Conservation (phyloP, 164 flowering plant genomes). For the Cinnamomum micranthum region DNA sequence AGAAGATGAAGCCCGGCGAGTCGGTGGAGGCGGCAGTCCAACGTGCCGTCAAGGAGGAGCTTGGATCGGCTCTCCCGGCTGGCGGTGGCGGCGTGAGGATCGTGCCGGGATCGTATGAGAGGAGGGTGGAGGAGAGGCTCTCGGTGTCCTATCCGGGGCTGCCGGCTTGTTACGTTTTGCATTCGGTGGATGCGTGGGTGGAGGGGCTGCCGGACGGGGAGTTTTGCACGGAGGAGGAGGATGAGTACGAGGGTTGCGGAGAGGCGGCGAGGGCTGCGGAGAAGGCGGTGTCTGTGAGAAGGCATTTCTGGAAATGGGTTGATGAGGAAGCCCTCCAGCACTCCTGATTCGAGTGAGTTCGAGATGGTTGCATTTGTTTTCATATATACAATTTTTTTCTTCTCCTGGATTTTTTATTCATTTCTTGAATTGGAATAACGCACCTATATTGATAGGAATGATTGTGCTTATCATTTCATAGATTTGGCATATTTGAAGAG, state of each 20-base stretch:
- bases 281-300: conserved; percentile 62
- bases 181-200: conserved; percentile 68
- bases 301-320: conserved; percentile 94
- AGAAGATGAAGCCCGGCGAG: conserved; percentile 92
- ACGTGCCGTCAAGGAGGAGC: conserved; percentile 78
- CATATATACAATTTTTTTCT: neutral
- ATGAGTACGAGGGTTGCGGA: conserved; percentile 51
- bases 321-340: conserved; percentile 25
- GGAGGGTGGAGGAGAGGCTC: conserved; percentile 70
- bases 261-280: conserved; percentile 27
- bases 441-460: neutral
- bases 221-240: conserved; percentile 67
- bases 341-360: conserved; percentile 15
- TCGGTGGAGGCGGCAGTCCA: conserved; percentile 47
- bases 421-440: neutral
- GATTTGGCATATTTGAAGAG: too few relatives aligned
- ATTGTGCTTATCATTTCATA: neutral
- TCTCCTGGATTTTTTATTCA: neutral
- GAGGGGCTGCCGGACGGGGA: conserved; percentile 79
- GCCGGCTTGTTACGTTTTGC: conserved; percentile 81
- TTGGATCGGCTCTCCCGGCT: conserved; percentile 44
- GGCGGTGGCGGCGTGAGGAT: conserved; percentile 39
- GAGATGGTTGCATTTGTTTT: neutral
- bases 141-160: conserved; percentile 89
- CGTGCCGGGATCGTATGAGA: conserved; percentile 50